Base-by-base conservation (phyloP, 306 rosid genomes). In the Lablab purpureus region DNA sequence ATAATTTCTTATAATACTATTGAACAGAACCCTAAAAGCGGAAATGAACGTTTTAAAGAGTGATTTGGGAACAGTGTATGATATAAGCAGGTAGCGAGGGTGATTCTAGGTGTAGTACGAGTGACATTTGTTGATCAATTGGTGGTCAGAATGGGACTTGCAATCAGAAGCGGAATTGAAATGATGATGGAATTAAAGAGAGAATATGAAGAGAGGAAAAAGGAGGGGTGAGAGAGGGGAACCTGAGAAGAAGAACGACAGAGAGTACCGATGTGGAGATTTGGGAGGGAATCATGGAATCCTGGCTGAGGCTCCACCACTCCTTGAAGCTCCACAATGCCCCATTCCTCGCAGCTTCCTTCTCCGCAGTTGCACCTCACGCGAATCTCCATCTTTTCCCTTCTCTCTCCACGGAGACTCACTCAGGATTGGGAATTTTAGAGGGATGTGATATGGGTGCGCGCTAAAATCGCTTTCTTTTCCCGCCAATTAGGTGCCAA, bases 191-290 rank as follows among this genome's bases (percentile, higher is more conserved):
- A 60, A 28, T 7, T 2, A 22, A 56, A 58, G 4, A 10, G 12
- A 2, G 66, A 59, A 59, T 25, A 59, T 0, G 7, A 59, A 1
- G 2, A 0, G 67, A 27, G 14, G 66, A 25, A 59, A 27, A 4
- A 14, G 2, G 28, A 40, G 13, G 18, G 14, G 49, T 3, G 17
- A 43, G 17, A 43, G 17, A 43, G 14, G n/a, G 74, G 34, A 22
- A 91, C 94, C 97, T 87, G 86, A 68, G 90, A 80, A 65, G 97
- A 89, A 80, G 96, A 88, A 13, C 96, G 97, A 60, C 97, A 91
- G 82, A 91, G 96, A 34, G 80, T 66, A 21, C 96, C 96, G 40
- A 91, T 90, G 22, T 87, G 69, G 45, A 91, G 91, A 73, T 90
- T 92, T 2, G 87, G 91, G 62, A 90, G 87, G 36, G 87, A 87